Percentiles rank a stretch among this genome's conserved stretches.
These are phyloP conservation scores for Debaryomyces castellii DNA, from an alignment of 805 yeast genomes.

Conservation along the genomic window DNA sequence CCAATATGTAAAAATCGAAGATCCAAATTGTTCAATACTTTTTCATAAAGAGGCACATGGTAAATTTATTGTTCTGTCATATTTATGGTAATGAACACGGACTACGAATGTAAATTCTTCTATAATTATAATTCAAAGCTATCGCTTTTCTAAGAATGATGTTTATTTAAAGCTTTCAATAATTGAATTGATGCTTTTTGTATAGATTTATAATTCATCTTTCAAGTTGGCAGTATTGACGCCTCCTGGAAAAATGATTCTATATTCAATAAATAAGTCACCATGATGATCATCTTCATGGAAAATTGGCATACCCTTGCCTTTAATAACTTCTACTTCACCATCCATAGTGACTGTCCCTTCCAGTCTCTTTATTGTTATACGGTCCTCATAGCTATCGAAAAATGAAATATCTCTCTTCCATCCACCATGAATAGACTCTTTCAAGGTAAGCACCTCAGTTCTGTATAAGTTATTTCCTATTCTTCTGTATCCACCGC, in stretches of 20 bases:
- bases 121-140: too few relatives aligned
- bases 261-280: slow-evolving; percentile 51
- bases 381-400: slow-evolving; percentile 53
- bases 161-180: neutral
- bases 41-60: too few relatives aligned
- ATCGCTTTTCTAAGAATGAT: too few relatives aligned
- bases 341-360: slow-evolving; percentile 63
- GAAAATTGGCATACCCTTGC: slow-evolving; percentile 81
- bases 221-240: slow-evolving; percentile 6
- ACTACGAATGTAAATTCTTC: neutral
- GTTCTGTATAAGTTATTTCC: slow-evolving; percentile 74
- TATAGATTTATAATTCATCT: slow-evolving; percentile 22
- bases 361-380: slow-evolving; percentile 44
- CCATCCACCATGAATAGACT: slow-evolving; percentile 85
- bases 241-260: slow-evolving; percentile 36
- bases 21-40: too few relatives aligned
- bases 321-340: slow-evolving; percentile 66
- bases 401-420: slow-evolving; percentile 61
- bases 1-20: too few relatives aligned
- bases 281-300: slow-evolving; percentile 44
- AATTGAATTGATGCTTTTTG: neutral
- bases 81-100: neutral
- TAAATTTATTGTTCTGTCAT: too few relatives aligned
- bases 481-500: slow-evolving; percentile 85
- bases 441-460: slow-evolving; percentile 70